Evolutionary conservation across 352 stramenopile species (phyloP).

Genomic region (Pythium utonaiense): DNA sequence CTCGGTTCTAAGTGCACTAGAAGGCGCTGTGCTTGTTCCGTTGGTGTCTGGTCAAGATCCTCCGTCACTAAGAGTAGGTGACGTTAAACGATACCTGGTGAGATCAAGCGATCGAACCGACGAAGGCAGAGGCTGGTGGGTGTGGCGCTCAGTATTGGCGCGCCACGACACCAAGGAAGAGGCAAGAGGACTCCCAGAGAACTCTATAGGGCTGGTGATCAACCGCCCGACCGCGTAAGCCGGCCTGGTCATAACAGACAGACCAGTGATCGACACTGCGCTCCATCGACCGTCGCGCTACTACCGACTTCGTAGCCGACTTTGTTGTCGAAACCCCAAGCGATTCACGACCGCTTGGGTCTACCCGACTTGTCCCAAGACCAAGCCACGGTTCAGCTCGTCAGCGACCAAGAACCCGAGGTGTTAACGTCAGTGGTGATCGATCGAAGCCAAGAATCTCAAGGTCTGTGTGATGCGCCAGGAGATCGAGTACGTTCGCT

Average conservation of each 20-base stretch:
- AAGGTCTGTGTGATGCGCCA: not conserved
- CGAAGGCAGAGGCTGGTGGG: not conserved
- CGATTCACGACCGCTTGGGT: not conserved
- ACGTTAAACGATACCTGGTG: slow-evolving; percentile 7
- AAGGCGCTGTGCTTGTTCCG: not conserved
- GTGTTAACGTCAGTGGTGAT: slow-evolving; percentile 4
- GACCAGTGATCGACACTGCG: not conserved
- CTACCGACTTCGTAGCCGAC: not conserved
- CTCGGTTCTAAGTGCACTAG: not conserved
- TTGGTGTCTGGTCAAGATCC: not conserved
- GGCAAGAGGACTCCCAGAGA: not conserved
- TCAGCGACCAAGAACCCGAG: not conserved
- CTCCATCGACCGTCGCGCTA: not conserved
- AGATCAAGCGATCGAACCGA: slow-evolving; percentile 5
- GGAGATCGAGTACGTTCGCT: not conserved
- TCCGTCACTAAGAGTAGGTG: slow-evolving; percentile 13
- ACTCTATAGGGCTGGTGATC: not conserved
- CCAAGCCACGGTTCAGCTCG: not conserved
- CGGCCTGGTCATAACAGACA: not conserved
- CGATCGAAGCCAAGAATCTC: slow-evolving; percentile 1
- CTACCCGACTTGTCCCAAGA: not conserved
- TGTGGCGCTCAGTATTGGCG: not conserved
- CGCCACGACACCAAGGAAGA: not conserved
- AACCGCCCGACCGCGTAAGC: not conserved
- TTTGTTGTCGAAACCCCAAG: not conserved